Conservation (phyloP, 441 rosid genomes). For the Corymbia calophylla region DNA sequence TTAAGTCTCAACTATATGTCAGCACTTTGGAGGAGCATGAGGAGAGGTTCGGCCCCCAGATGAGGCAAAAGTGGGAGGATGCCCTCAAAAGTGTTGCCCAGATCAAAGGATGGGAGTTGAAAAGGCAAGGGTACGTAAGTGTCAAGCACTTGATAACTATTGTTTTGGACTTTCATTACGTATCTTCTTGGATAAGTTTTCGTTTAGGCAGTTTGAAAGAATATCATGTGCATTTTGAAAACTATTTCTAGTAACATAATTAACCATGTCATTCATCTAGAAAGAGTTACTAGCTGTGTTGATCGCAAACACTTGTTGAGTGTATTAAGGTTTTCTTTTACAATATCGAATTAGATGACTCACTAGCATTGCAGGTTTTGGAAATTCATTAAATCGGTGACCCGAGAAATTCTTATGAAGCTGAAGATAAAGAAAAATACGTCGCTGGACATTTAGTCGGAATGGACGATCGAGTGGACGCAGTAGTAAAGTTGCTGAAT, state of each 20-base stretch:
- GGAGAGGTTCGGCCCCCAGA: background rate
- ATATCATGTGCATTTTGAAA: background rate
- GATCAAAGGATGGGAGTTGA: background rate
- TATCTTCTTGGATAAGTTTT: background rate
- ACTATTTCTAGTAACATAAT: background rate
- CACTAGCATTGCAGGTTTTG: background rate
- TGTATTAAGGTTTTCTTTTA: background rate
- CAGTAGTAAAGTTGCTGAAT: accelerated
- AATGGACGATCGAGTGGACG: background rate
- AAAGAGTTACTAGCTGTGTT: accelerated
- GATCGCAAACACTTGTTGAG: background rate
- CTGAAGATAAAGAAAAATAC: background rate
- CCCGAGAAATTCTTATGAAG: background rate
- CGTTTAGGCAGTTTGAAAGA: background rate
- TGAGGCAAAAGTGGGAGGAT: background rate
- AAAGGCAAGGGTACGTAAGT: background rate
- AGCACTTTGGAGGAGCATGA: background rate
- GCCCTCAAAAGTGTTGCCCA: background rate
- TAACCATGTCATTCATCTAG: background rate
- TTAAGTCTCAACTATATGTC: background rate
- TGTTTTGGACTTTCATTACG: background rate
- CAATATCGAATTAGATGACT: background rate
- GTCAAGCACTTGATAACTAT: background rate
- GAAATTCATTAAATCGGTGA: background rate
- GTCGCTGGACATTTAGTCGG: background rate